A percentile compares a stretch with the other conserved stretches of the same genome.
phyloP scores from a whole-genome alignment of 1,284 basidiomycete genomes.

The Ustilago shanxiensis region DNA sequence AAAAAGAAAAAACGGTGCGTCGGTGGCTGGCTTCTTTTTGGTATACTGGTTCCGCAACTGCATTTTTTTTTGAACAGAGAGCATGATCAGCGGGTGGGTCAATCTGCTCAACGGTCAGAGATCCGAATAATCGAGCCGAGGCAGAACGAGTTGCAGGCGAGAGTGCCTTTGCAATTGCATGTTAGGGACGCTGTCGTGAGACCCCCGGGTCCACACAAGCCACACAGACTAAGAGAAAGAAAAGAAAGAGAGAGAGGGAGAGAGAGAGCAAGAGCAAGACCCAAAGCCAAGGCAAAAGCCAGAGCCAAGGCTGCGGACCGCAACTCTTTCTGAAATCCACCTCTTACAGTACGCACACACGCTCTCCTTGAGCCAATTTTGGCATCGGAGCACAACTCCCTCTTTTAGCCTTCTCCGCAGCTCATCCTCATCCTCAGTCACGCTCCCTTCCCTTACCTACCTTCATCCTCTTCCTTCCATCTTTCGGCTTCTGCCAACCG shows the following conservation, averaged over 20 bases:
- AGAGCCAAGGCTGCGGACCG: background rate
- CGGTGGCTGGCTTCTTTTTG: no score
- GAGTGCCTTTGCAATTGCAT: background rate
- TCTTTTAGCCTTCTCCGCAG: conserved; percentile 5
- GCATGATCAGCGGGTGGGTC: background rate
- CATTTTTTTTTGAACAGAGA: no score
- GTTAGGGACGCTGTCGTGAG: conserved; percentile 21
- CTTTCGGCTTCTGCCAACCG: conserved; percentile 4
- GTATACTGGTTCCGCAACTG: no score
- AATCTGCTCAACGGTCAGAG: background rate
- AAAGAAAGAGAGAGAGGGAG: background rate
- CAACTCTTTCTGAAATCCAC: background rate
- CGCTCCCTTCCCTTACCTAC: background rate
- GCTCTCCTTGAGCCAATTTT: no score
- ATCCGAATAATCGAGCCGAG: background rate
- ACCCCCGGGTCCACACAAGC: conserved; percentile 22
- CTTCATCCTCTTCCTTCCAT: background rate
- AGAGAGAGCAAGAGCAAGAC: background rate
- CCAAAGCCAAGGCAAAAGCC: no score
- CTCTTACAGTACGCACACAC: no score
- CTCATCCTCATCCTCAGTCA: conserved; percentile 10
- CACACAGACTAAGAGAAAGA: background rate
- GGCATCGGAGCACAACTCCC: conserved; percentile 7
- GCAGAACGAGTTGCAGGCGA: background rate
- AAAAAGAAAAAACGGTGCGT: no score